Base-by-base conservation (phyloP, 2,329 filamentous ascomycete species). In the Fusarium sp. region DNA sequence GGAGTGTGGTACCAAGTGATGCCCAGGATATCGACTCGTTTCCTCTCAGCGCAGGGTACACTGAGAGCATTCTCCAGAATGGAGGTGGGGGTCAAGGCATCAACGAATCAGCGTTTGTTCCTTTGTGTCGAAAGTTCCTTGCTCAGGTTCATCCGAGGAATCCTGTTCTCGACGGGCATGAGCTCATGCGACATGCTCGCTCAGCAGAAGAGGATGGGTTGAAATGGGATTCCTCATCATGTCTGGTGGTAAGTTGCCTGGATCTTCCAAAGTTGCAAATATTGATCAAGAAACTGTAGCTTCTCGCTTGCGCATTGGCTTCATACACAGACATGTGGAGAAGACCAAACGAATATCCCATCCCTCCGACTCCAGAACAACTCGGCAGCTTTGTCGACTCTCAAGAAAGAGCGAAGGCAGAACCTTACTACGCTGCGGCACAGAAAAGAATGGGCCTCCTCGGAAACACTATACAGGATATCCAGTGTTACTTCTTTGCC, bases 171-270 rank as follows among this genome's bases (percentile, higher is more conserved):
- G 54, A 58, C 13, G 54, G 54, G 0, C 54, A 58, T 13, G 31
- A 58, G 22, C 42, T 73, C 37, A 64, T 73, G 45, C 27, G 42
- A 1, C 58, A 64, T 45, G 69, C 69, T 34, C 54, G 64, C 10
- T 52, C 35, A 0, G 64, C 56, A 0, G 69, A 66, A 1, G 69
- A 73, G 8, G 24, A 69, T 13, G 71, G 71, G 0, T 18, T 73
- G 1, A 62, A 38, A n/a, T 73, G 71, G 69, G 69, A 73, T 4
- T 71, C 69, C 0, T 52, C 60, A n/a, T 73, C 71, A 1, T 72
- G 71, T 31, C 50, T 73, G 1, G 71, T 73, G 22, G 71, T 67
- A 24, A 60, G n/a, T n/a, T n/a, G n/a, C n/a, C n/a, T n/a, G n/a
- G n/a, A n/a, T n/a, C n/a, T n/a, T n/a, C n/a, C n/a, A n/a, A n/a